Evolutionary conservation across 1,284 basidiomycete genomes (phyloP).

Genomic region (Apiotrichum porosum): DNA sequence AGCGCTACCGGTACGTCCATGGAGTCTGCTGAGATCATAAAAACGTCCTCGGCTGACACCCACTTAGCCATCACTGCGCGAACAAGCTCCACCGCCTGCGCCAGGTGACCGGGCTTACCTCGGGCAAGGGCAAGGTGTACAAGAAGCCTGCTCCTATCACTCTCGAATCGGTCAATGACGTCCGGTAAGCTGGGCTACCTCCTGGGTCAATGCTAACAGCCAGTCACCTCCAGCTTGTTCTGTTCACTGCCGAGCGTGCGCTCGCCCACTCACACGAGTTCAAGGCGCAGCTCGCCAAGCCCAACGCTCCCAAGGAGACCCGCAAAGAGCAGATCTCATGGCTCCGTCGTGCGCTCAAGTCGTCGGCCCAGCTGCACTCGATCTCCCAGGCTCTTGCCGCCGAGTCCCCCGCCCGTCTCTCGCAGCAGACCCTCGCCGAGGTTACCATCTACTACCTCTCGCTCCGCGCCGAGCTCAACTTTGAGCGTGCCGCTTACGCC

Average conservation of each 20-base stretch:
- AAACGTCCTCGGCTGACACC: too few relatives aligned
- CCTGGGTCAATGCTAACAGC: not conserved
- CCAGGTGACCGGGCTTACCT: conserved; percentile 74
- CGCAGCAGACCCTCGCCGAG: conserved; percentile 41
- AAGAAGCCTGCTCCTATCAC: conserved; percentile 68
- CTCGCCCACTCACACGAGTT: conserved; percentile 86
- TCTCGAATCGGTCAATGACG: conserved; percentile 62
- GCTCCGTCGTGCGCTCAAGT: conserved; percentile 77
- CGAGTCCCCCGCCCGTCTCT: conserved; percentile 11
- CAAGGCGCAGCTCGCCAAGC: conserved; percentile 44
- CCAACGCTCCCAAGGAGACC: conserved; percentile 16
- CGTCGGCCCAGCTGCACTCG: conserved; percentile 71
- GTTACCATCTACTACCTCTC: conserved; percentile 48
- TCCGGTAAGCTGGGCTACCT: conserved; percentile 60
- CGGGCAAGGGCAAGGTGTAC: conserved; percentile 83
- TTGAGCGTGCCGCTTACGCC: conserved; percentile 63
- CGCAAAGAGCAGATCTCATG: conserved; percentile 51
- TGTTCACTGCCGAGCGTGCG: conserved; percentile 87
- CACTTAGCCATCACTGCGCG: conserved; percentile 73
- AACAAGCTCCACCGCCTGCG: conserved; percentile 84
- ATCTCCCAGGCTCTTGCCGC: conserved; percentile 61
- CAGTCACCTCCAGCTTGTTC: conserved; percentile 63
- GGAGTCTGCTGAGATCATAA: too few relatives aligned
- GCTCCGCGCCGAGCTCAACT: conserved; percentile 47
- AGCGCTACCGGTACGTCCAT: conserved; percentile 68